Percentiles rank a stretch among this genome's conserved stretches.
Conservation (phyloP, 352 stramenopile genomes). For the Phytophthora palmivora region DNA sequence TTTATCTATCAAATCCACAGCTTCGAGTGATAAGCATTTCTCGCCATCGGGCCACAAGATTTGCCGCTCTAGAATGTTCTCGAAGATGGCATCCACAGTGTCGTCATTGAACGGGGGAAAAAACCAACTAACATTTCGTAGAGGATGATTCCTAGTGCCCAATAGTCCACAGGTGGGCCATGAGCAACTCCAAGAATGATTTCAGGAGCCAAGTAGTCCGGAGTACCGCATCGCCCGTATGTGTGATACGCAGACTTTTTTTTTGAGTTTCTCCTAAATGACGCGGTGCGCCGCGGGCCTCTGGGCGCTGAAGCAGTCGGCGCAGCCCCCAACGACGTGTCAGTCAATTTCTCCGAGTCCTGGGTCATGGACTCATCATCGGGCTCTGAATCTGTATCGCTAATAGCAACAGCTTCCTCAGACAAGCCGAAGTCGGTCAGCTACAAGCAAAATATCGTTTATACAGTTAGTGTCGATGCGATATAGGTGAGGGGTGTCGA, state of each 20-base stretch:
- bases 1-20: slow-evolving; percentile 85
- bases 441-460: slow-evolving; percentile 35
- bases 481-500: background rate
- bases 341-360: slow-evolving; percentile 10
- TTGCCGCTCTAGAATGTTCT: slow-evolving; percentile 84
- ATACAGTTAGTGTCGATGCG: slow-evolving; percentile 4
- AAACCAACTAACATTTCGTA: slow-evolving; percentile 90
- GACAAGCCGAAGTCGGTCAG: slow-evolving; percentile 89
- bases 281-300: slow-evolving; percentile 18
- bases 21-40: slow-evolving; percentile 82
- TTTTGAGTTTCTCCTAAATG: slow-evolving; percentile 33
- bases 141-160: slow-evolving; percentile 92
- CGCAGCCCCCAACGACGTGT: slow-evolving; percentile 5
- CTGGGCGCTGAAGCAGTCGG: slow-evolving; percentile 1
- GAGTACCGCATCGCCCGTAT: slow-evolving; percentile 83
- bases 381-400: slow-evolving; percentile 38
- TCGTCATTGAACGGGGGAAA: slow-evolving; percentile 89
- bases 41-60: slow-evolving; percentile 91
- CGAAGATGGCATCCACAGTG: slow-evolving; percentile 88
- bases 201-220: slow-evolving; percentile 90
- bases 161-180: slow-evolving; percentile 87
- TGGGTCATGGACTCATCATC: slow-evolving; percentile 37
- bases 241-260: slow-evolving; percentile 69
- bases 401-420: slow-evolving; percentile 70
- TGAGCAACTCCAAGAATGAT: slow-evolving; percentile 81